Conservation (phyloP, 352 stramenopile species). For the Pythium angustatum region DNA sequence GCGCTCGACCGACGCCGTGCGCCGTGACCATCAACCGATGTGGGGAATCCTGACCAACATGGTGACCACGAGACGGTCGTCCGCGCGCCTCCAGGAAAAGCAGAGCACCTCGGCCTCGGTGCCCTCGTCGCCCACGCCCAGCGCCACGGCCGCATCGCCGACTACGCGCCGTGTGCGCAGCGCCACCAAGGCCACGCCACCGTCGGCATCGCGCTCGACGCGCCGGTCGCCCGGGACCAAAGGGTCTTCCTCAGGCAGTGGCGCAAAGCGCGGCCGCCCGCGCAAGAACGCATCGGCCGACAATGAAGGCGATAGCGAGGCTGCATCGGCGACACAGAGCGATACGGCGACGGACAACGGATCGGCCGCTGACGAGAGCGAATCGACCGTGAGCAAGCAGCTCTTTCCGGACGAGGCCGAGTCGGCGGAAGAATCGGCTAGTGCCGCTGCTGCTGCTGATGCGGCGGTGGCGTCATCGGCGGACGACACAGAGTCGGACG, state of each 20-base stretch:
- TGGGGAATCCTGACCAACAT: slow-evolving; percentile 42
- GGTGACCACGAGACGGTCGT: slow-evolving; percentile 66
- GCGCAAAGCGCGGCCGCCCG: slow-evolving; percentile 17
- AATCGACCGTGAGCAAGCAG: slow-evolving; percentile 24
- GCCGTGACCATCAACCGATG: slow-evolving; percentile 28
- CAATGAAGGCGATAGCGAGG: slow-evolving; percentile 8
- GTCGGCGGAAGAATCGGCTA: not conserved
- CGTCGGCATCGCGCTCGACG: slow-evolving; percentile 7
- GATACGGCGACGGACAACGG: slow-evolving; percentile 14
- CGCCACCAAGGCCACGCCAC: slow-evolving; percentile 25
- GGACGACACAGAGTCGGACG: slow-evolving; percentile 7
- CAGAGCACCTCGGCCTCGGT: slow-evolving; percentile 19
- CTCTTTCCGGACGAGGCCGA: slow-evolving; percentile 21
- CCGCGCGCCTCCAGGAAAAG: slow-evolving; percentile 61
- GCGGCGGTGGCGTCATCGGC: too few relatives aligned
- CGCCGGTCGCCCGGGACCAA: not conserved
- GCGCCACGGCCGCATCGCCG: slow-evolving; percentile 3
- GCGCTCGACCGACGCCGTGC: not conserved
- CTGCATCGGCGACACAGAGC: slow-evolving; percentile 24
- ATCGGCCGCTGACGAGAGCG: slow-evolving; percentile 1
- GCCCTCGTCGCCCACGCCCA: slow-evolving; percentile 25
- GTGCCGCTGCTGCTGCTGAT: too few relatives aligned
- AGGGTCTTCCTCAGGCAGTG: slow-evolving; percentile 8
- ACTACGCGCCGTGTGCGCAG: slow-evolving; percentile 9
- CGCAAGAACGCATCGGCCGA: slow-evolving; percentile 8